These are phyloP conservation scores for Diaporthe eres DNA, from an alignment of 2,329 filamentous ascomycete genomes.

Conservation along the genomic window DNA sequence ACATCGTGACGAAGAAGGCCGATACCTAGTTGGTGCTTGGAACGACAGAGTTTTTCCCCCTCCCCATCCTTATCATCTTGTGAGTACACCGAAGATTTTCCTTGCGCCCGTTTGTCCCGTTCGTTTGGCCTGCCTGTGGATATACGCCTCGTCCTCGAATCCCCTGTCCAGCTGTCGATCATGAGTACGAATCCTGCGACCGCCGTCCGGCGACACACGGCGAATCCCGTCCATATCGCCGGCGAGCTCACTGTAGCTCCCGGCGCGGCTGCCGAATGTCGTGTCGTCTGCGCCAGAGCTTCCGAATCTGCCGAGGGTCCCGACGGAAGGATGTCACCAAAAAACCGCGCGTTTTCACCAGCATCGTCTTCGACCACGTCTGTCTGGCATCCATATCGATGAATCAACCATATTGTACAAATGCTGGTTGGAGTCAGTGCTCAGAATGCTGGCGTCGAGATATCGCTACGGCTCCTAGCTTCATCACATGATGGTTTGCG, in stretches of 20 bases:
- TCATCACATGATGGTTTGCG: neutral
- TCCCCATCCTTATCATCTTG: conserved; percentile 9
- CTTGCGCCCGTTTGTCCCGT: neutral
- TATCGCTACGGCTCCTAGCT: neutral
- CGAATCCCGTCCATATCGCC: neutral
- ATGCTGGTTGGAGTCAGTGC: neutral
- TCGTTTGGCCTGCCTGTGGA: neutral
- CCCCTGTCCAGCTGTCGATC: neutral
- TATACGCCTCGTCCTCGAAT: neutral
- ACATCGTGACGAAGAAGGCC: conserved; percentile 30
- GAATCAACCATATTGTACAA: neutral
- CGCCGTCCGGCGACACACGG: neutral
- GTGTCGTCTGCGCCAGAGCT: neutral
- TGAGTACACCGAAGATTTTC: conserved; percentile 8
- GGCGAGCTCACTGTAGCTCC: neutral
- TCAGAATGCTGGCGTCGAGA: neutral
- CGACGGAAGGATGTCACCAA: neutral
- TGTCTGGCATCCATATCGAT: neutral
- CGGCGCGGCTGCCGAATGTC: neutral
- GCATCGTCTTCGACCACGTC: neutral
- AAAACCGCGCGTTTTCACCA: conserved; percentile 2
- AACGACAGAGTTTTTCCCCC: conserved; percentile 33
- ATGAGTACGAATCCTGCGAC: neutral
- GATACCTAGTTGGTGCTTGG: conserved; percentile 5
- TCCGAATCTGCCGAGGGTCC: conserved; percentile 13